These are phyloP conservation scores for Penicillium tannophilum DNA, from an alignment of 495 filamentous ascomycete species.

Conservation along the genomic window DNA sequence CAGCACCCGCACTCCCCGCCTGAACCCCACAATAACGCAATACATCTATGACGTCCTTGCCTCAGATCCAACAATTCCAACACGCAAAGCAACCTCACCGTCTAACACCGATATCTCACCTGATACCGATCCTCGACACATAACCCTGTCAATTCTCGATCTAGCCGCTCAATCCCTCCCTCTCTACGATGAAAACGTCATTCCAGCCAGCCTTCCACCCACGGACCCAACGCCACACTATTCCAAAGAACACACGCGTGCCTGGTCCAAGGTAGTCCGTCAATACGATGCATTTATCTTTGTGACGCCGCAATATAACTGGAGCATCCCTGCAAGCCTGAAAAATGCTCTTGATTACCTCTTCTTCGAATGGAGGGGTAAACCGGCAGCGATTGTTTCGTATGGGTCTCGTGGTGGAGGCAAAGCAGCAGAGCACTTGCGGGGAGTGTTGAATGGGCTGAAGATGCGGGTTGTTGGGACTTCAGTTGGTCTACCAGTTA, in stretches of 20 bases:
- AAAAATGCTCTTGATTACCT: constrained; percentile 69
- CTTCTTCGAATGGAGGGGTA: constrained; percentile 60
- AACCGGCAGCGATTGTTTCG: constrained; percentile 56
- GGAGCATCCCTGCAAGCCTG: constrained; percentile 53
- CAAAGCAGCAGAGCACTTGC: constrained; percentile 34
- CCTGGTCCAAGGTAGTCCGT: constrained; percentile 53
- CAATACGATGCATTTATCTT: constrained; percentile 58
- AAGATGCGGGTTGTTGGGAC: constrained; percentile 30
- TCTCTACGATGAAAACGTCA: constrained; percentile 56
- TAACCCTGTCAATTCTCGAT: constrained; percentile 43
- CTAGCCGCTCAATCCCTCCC: constrained; percentile 55
- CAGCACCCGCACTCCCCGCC: constrained; percentile 30
- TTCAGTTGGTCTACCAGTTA: constrained; percentile 22
- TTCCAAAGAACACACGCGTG: constrained; percentile 46
- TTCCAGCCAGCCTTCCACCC: constrained; percentile 49
- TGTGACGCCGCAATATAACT: constrained; percentile 59
- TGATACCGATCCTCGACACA: constrained; percentile 26
- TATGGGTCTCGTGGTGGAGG: constrained; percentile 56
- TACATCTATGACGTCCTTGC: constrained; percentile 31
- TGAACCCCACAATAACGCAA: constrained; percentile 32
- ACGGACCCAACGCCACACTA: constrained; percentile 41
- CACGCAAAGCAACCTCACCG: constrained; percentile 8
- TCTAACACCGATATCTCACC: background rate
- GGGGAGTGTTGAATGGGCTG: constrained; percentile 22
- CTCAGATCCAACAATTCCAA: constrained; percentile 25